Evolutionary conservation across 1,284 basidiomycete genomes (phyloP), one percentile per base, ranked within the genome.

Genomic region (Polyporus tsugae): DNA sequence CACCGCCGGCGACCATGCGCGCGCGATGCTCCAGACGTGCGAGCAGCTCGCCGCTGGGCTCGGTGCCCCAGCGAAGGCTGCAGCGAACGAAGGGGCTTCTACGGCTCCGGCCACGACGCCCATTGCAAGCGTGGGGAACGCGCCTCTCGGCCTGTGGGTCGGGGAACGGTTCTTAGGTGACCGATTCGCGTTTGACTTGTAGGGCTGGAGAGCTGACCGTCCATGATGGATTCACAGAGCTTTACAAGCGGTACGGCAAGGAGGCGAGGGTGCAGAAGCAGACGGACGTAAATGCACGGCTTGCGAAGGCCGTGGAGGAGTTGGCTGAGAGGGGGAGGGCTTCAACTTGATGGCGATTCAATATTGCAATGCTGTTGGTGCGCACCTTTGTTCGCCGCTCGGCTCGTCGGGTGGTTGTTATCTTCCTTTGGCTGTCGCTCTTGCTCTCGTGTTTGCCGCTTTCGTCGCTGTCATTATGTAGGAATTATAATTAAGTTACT

Each of bases 41-140:
- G 89, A 89, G 72, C 88, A 89, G 74, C 82, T 94, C 3, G 90
- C 88, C 0, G 88, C 88, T 2, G 91, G 91, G 6, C 82, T 93
- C 62, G 91, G 92, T n/a, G 88, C 87, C 4, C 80, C 81, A 22
- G 72, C 77, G n/a, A 79, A 59, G 38, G n/a, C 58, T 22, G 35
- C 11, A 22, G n/a, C 33, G 6, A 33, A 2, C 10, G 33, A 11
- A 17, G 15, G 6, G 11, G 36, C 38, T 0, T 2, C 49, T 17
- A 29, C 52, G 52, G 6, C 49, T 17, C 10, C 52, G 52, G 6
- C 52, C 0, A 57, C 33, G 65, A 60, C 72, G 5, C 72, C 75
- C 17, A 6, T 29, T 15, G 22, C 33, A 19, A 77, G 4, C 25
- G 74, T 87, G 17, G 91, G 92, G 11, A 92, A 92, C 69, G 88